A percentile compares a stretch with the other conserved stretches of the same genome.
Conservation (phyloP, 805 yeast species). For the Sugiyamaella qingdaonensis region DNA sequence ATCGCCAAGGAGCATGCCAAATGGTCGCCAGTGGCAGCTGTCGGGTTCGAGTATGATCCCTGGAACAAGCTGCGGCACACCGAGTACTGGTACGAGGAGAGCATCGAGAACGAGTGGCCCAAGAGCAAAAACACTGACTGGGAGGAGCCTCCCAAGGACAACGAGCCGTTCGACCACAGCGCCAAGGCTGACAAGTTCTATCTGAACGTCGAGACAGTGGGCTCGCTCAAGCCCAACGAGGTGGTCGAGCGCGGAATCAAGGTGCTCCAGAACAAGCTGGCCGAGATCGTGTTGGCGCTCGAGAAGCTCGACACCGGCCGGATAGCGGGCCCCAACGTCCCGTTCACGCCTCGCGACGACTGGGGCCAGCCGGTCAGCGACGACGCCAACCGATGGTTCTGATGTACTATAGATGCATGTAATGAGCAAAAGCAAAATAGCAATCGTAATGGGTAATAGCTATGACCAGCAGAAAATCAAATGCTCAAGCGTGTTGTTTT, state of each 20-base stretch:
- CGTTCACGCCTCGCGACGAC: neutral
- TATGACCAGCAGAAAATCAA: no score
- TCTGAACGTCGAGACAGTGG: conserved; percentile 88
- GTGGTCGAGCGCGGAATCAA: conserved; percentile 82
- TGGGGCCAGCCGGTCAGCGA: conserved; percentile 1
- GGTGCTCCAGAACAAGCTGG: conserved; percentile 84
- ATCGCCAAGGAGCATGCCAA: conserved; percentile 97
- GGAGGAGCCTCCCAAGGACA: conserved; percentile 92
- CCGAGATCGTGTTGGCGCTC: conserved; percentile 74
- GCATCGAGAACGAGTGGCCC: conserved; percentile 92
- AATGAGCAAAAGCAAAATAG: no score
- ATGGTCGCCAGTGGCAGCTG: conserved; percentile 96
- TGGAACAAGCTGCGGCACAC: conserved; percentile 97
- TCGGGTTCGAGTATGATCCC: conserved; percentile 98
- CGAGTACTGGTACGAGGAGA: conserved; percentile 93
- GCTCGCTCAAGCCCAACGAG: conserved; percentile 82
- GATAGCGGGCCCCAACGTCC: neutral
- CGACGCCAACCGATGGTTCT: conserved; percentile 5
- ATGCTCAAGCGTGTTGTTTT: no score
- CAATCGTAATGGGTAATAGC: no score
- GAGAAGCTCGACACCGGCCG: conserved; percentile 28
- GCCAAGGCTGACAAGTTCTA: conserved; percentile 82
- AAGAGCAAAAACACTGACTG: conserved; percentile 80
- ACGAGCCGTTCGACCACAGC: conserved; percentile 76
- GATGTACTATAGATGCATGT: neutral